Evolutionary conservation across 2,329 filamentous ascomycete species (phyloP).

Genomic region (Paradendryphiella salina): DNA sequence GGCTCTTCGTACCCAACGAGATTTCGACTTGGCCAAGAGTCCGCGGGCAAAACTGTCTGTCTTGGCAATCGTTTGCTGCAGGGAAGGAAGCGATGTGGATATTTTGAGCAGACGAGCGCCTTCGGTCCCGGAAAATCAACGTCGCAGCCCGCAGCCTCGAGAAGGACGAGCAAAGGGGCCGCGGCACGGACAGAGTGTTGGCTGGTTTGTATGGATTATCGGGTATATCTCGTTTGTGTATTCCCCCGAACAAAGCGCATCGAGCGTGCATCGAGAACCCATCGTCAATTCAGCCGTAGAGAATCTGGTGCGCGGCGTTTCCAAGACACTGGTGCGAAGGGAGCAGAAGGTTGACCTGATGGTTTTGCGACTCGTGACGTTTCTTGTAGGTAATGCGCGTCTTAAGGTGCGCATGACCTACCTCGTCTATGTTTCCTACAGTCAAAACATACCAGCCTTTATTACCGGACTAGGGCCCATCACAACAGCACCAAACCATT

Average conservation of each 20-base stretch:
- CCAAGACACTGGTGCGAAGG: background rate
- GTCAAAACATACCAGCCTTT: background rate
- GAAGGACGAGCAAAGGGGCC: constrained; percentile 1
- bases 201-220: constrained; percentile 1
- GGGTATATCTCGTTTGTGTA: constrained; percentile 1
- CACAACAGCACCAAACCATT: background rate
- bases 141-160: background rate
- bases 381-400: background rate
- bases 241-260: background rate
- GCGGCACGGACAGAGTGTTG: constrained; percentile 1
- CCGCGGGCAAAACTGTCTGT: constrained; percentile 1
- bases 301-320: background rate
- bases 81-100: constrained; percentile 9
- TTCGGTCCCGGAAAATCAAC: constrained; percentile 3
- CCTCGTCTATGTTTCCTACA: constrained; percentile 8
- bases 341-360: background rate
- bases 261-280: background rate
- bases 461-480: background rate
- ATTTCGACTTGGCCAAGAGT: background rate
- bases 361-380: constrained; percentile 4
- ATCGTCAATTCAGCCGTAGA: background rate
- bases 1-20: background rate
- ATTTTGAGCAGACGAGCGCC: background rate
- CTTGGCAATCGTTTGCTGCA: constrained; percentile 5
- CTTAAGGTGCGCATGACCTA: constrained; percentile 8